A percentile compares a stretch with the other conserved stretches of the same genome.
Evolutionary conservation across 176 grass and related monocot species (phyloP).

Genomic region (Hordeum marinum): DNA sequence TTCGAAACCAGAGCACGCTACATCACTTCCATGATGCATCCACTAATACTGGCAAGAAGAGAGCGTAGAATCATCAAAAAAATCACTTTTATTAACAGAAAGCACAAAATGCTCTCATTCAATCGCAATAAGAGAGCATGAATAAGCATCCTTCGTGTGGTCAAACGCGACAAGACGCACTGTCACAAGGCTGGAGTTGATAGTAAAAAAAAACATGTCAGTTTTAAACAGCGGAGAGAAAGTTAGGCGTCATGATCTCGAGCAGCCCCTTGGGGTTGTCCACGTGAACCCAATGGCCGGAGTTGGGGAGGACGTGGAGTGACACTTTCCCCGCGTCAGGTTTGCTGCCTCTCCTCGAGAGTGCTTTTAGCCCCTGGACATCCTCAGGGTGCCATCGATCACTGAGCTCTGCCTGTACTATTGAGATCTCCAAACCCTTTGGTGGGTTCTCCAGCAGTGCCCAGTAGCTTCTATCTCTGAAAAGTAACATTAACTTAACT

Average conservation of each 20-base stretch:
- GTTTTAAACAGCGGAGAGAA: conserved; percentile 32
- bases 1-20: not conserved
- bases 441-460: conserved; percentile 69
- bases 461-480: conserved; percentile 80
- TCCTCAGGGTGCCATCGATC: conserved; percentile 78
- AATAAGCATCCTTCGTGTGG: not conserved
- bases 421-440: conserved; percentile 66
- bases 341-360: conserved; percentile 37
- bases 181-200: not conserved
- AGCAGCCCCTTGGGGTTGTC: conserved; percentile 92
- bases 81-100: conserved; percentile 2
- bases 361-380: conserved; percentile 57
- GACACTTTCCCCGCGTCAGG: conserved; percentile 60
- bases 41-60: not conserved
- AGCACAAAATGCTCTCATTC: not conserved
- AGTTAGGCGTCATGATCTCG: conserved; percentile 73
- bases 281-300: conserved; percentile 94
- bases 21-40: not conserved
- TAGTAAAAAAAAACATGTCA: not conserved
- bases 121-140: not conserved
- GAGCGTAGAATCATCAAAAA: not conserved
- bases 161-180: not conserved
- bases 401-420: conserved; percentile 80
- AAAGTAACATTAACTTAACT: not conserved
- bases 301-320: conserved; percentile 68